Conservation (phyloP, 768 basidiomycete species). For the Polyporus arcularius region DNA sequence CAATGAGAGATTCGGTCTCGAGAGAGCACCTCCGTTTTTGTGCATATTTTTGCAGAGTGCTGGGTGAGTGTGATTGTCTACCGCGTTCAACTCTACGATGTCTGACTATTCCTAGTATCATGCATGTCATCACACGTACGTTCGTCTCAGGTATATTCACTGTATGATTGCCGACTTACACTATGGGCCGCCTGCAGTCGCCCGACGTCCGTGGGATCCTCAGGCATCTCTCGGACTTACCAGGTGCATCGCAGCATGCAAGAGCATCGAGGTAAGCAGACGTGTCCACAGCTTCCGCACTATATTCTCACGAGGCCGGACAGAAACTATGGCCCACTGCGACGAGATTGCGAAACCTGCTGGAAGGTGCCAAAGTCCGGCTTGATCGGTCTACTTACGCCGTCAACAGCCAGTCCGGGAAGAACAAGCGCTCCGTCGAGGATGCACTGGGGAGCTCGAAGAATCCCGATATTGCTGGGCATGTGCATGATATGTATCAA, state of each 20-base stretch:
- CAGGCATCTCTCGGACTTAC: slow-evolving; percentile 68
- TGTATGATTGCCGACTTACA: slow-evolving; percentile 17
- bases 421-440: slow-evolving; percentile 27
- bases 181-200: slow-evolving; percentile 46
- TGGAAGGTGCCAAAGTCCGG: slow-evolving; percentile 66
- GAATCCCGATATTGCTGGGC: slow-evolving; percentile 18
- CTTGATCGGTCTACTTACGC: slow-evolving; percentile 33
- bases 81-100: not conserved
- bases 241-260: slow-evolving; percentile 62
- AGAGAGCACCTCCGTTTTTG: slow-evolving; percentile 62
- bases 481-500: slow-evolving; percentile 7
- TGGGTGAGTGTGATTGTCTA: slow-evolving; percentile 49
- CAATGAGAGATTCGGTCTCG: slow-evolving; percentile 61
- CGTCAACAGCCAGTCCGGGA: not conserved
- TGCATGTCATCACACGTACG: slow-evolving; percentile 77
- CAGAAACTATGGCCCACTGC: slow-evolving; percentile 76
- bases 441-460: slow-evolving; percentile 21
- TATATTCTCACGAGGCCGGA: not conserved
- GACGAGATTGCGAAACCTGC: slow-evolving; percentile 60
- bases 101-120: slow-evolving; percentile 52
- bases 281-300: not conserved
- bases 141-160: slow-evolving; percentile 10
- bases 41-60: slow-evolving; percentile 71
- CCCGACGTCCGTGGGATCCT: slow-evolving; percentile 66
- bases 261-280: slow-evolving; percentile 60